These are phyloP conservation scores for Epithemia pelagica DNA, from an alignment of 108 stramenopile species.

Conservation along the genomic window DNA sequence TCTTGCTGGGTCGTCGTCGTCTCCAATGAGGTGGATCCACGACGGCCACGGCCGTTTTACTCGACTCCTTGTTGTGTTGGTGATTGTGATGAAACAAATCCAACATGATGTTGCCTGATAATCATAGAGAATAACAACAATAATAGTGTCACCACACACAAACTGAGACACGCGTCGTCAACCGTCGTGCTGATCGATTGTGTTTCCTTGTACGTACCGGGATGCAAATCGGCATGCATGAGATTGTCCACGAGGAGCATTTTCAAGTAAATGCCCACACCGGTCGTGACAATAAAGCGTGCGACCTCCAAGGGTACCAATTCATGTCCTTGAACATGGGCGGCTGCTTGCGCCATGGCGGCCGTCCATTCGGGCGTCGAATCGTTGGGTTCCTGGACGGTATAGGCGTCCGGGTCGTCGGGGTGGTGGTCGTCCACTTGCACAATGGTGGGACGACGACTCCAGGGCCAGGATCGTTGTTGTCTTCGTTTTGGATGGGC, in stretches of 20 bases:
- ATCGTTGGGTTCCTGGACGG: neutral
- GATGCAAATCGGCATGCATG: constrained; percentile 83
- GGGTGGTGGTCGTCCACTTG: too few species aligned
- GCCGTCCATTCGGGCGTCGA: neutral
- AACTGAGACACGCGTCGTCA: too few species aligned
- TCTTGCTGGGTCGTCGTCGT: neutral
- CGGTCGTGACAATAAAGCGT: constrained; percentile 61
- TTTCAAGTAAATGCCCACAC: constrained; percentile 76
- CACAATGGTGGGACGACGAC: too few species aligned
- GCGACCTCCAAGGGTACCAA: constrained; percentile 34
- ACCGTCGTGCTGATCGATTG: too few species aligned
- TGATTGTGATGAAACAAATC: neutral
- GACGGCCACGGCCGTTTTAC: neutral
- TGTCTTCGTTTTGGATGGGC: too few species aligned
- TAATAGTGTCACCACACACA: too few species aligned
- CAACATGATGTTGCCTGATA: constrained; percentile 19
- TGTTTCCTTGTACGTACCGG: too few species aligned
- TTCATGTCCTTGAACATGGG: constrained; percentile 13
- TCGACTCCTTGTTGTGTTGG: neutral
- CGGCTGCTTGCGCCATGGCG: neutral
- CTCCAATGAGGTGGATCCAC: neutral
- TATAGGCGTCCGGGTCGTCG: too few species aligned
- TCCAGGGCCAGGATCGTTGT: neutral
- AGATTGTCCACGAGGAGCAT: constrained; percentile 81
- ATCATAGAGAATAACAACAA: too few species aligned